Base-by-base conservation (phyloP, 176 grass and related monocot genomes). In the Avena eriantha region DNA sequence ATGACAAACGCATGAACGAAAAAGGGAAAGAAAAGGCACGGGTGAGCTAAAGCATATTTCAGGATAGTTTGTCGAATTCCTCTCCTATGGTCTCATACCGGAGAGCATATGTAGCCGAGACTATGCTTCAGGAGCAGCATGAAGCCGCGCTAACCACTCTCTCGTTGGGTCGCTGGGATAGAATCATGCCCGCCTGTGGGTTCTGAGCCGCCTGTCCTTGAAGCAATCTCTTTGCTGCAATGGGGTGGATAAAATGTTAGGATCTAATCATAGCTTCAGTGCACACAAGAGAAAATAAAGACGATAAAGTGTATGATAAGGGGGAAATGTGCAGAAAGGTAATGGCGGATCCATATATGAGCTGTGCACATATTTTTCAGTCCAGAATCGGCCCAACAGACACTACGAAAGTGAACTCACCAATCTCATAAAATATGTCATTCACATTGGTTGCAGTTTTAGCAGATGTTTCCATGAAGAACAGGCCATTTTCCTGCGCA, bases 381-480 rank as follows among this genome's bases (percentile, higher is more conserved):
- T 49, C 16, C 8, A 83, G 26, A 26, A 39, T 63, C 54, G 3
- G 45, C 22, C 29, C 54, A 72, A 59, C 22, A 54, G 57, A 71
- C 83, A 66, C 63, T 48, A 84, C 8, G 47, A 46, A 92, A 77
- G 49, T 70, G 43, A 56, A 86, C 90, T 85, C 80, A 97, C 95
- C 95, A 18, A 97, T 97, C 84, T 97, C 92, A 87, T 97, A 94
- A 80, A 97, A 97, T 76, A 94, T 83, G 73, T 97, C 95, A 81
- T 94, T 97, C 78, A 97, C 95, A 89, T 94, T 97, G 68, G 78
- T 92, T 87, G 95, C 92, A 71, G 88, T 97, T 92, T 97, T 97
- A 49, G 95, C 95, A 92, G 95, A 97, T 56, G 95, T 92, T 88
- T 97, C 95, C 90, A 97, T 92, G 84, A 97, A 97, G 78, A 97